phyloP scores from a whole-genome alignment of 768 basidiomycete species.

The Clitopilus passeckerianus region DNA sequence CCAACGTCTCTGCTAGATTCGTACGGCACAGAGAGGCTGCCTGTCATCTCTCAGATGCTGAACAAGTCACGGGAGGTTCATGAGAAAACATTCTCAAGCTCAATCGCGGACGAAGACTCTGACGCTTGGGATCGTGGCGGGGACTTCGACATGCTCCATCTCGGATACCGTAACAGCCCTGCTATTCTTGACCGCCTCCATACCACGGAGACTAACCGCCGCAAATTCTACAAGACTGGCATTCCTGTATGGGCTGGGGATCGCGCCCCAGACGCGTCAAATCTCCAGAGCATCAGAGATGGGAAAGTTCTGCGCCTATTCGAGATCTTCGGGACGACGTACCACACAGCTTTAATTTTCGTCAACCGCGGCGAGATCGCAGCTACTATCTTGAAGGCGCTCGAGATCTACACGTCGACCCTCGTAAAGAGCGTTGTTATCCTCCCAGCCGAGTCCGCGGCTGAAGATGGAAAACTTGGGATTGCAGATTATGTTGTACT shows the following conservation, averaged over 20 bases:
- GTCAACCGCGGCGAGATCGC: neutral
- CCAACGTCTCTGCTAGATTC: neutral
- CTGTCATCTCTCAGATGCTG: neutral
- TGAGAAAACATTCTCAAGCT: neutral
- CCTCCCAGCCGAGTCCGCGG: neutral
- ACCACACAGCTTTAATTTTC: constrained; percentile 6
- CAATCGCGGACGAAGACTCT: neutral
- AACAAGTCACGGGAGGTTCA: neutral
- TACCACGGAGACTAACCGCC: neutral
- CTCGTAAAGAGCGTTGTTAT: neutral
- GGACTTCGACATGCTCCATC: neutral
- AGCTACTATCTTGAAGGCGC: neutral
- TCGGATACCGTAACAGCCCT: neutral
- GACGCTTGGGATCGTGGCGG: neutral
- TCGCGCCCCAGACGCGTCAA: constrained; percentile 6
- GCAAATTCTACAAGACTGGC: neutral
- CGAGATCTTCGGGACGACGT: constrained; percentile 3
- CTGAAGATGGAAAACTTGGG: neutral
- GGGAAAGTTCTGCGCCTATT: neutral
- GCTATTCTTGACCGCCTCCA: neutral
- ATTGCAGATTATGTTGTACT: neutral
- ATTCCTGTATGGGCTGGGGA: neutral
- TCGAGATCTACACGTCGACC: neutral
- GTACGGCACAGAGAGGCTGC: neutral
- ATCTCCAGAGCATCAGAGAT: neutral